phyloP scores from a whole-genome alignment of 1,139 yeast genomes.

The Kodamaea plutei region DNA sequence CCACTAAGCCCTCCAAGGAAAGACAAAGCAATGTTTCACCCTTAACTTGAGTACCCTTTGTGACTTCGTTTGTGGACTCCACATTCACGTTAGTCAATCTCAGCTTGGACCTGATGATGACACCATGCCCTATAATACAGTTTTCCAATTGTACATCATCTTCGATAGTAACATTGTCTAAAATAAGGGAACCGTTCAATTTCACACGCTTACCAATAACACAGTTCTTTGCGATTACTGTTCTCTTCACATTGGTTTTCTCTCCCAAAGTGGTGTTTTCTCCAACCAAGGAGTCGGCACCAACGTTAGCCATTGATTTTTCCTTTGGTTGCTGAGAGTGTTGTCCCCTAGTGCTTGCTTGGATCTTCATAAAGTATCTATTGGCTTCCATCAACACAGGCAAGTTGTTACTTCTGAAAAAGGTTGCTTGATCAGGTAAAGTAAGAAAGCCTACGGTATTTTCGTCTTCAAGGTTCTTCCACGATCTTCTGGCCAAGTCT shows the following conservation, averaged over 20 bases:
- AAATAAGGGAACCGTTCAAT: conserved; percentile 77
- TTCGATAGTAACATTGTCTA: conserved; percentile 67
- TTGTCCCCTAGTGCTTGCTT: conserved; percentile 39
- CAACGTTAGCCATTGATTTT: conserved; percentile 72
- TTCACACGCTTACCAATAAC: conserved; percentile 81
- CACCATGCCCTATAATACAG: conserved; percentile 76
- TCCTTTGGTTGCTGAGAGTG: conserved; percentile 38
- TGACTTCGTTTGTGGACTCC: conserved; percentile 72
- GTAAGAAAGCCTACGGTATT: conserved; percentile 64
- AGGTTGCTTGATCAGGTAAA: conserved; percentile 61
- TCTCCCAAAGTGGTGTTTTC: conserved; percentile 59
- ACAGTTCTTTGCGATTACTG: conserved; percentile 78
- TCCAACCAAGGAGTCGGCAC: conserved; percentile 81
- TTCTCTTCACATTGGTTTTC: conserved; percentile 74
- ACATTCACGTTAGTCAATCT: conserved; percentile 75
- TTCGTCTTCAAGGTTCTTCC: conserved; percentile 67
- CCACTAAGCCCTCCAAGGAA: conserved; percentile 50
- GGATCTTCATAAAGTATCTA: conserved; percentile 62
- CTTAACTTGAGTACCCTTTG: conserved; percentile 60
- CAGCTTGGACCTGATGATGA: conserved; percentile 54
- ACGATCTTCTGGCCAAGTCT: conserved; percentile 85
- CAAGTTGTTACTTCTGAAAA: conserved; percentile 72
- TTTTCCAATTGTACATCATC: conserved; percentile 88
- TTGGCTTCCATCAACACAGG: conserved; percentile 91
- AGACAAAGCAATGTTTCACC: conserved; percentile 78